These are phyloP conservation scores for Candida boleticola DNA, from an alignment of 805 yeast genomes.

Conservation along the genomic window DNA sequence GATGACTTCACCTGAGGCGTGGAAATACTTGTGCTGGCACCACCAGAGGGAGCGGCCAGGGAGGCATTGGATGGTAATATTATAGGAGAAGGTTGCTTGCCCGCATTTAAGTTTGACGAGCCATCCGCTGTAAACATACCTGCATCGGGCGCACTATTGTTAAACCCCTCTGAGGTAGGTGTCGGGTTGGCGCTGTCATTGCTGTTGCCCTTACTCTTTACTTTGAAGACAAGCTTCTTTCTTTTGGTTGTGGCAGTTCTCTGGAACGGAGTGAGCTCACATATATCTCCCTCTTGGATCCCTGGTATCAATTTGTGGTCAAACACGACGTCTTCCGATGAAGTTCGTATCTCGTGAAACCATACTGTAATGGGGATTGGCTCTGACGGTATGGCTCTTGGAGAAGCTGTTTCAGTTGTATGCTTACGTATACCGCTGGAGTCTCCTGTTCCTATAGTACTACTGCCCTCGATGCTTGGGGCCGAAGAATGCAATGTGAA, in stretches of 20 bases:
- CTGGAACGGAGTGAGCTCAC: slow-evolving; percentile 58
- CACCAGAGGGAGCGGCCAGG: neutral
- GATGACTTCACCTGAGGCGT: slow-evolving; percentile 16
- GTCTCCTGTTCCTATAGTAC: neutral
- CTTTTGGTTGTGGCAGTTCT: slow-evolving; percentile 7
- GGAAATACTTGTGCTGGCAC: neutral
- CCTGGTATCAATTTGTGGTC: slow-evolving; percentile 62
- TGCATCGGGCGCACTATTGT: neutral
- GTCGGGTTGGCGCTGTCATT: neutral
- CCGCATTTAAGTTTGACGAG: slow-evolving; percentile 4
- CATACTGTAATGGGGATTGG: slow-evolving; percentile 46
- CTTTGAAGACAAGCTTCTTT: slow-evolving; percentile 1
- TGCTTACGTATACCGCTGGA: neutral
- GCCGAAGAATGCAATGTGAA: no score
- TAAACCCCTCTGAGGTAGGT: neutral
- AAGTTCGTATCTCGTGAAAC: slow-evolving; percentile 69
- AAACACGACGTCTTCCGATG: slow-evolving; percentile 57
- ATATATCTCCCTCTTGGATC: slow-evolving; percentile 70
- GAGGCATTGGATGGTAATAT: neutral
- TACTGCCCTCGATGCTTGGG: no score
- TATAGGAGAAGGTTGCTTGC: slow-evolving; percentile 2
- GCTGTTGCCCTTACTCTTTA: neutral
- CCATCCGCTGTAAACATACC: neutral
- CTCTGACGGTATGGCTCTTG: slow-evolving; percentile 11
- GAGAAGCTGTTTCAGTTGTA: neutral